Evolutionary conservation across 176 grass and related monocot genomes (phyloP).

Genomic region (Oryza nivara): DNA sequence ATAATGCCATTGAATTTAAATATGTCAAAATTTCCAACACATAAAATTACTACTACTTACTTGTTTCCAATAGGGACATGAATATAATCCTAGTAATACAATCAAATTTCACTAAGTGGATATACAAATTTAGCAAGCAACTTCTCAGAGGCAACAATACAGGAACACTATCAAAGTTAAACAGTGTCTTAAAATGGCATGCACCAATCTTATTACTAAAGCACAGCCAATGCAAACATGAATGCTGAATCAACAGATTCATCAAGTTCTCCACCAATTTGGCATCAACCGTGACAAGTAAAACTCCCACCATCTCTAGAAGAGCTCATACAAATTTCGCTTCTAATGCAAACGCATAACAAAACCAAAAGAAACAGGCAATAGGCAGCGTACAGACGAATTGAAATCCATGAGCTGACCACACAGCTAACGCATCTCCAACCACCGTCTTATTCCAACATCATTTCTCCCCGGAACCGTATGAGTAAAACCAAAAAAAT

Average conservation of each 20-base stretch:
- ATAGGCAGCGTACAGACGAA: conserved; percentile 9
- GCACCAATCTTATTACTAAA: neutral
- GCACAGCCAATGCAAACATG: conserved; percentile 15
- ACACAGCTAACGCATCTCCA: conserved; percentile 44
- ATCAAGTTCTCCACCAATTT: neutral
- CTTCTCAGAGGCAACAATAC: conserved; percentile 1
- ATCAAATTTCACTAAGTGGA: conserved; percentile 12
- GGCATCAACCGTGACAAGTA: neutral
- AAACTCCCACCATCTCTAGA: conserved; percentile 13
- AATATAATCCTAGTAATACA: neutral
- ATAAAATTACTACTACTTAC: conserved; percentile 6
- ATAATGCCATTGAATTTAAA: conserved; percentile 4
- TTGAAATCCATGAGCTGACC: conserved; percentile 40
- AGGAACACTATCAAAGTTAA: conserved; percentile 17
- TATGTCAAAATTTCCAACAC: neutral
- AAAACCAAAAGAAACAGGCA: conserved; percentile 34
- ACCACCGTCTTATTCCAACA: conserved; percentile 28
- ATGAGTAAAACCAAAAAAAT: neutral
- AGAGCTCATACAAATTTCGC: neutral
- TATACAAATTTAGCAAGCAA: neutral
- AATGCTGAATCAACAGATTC: neutral
- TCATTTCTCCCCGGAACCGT: conserved; percentile 11
- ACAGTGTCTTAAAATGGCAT: conserved; percentile 12
- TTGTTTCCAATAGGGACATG: conserved; percentile 1
- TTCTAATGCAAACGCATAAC: neutral